Base-by-base conservation (phyloP, 768 basidiomycete genomes). In the Steccherinum ochraceum region DNA sequence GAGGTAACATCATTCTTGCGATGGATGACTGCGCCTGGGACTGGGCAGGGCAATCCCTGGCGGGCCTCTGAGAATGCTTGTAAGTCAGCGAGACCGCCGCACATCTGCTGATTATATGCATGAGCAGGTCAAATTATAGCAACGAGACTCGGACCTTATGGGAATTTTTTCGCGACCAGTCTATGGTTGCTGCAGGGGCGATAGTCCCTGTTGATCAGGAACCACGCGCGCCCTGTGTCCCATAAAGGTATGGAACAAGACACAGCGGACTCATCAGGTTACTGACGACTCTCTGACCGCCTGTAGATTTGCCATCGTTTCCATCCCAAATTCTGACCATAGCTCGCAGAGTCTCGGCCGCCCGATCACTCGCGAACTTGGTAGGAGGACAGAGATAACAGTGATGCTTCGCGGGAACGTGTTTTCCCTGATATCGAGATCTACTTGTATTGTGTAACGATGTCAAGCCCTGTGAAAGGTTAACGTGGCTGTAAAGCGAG, bases 21-120 rank as follows among this genome's bases (percentile, higher is more conserved):
- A 83, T 83, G 81, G 82, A 84, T 83, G 81, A 84, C 81, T 84
- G 79, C 81, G 78, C 75, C 73, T 74, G 70, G 69, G 79, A 73
- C 78, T 43, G 16, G 41, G 19, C 41, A 19, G 19, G 16, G 41
- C 7, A 35, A 7, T 16, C 16, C 30, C 30, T 16, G 30, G 30
- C 30, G 30, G 16, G 16, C 30, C 7, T n/a, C n/a, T n/a, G n/a
- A n/a, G n/a, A n/a, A n/a, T n/a, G n/a, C n/a, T n/a, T n/a, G n/a
- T n/a, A n/a, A n/a, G n/a, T n/a, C n/a, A n/a, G n/a, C n/a, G n/a
- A n/a, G n/a, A n/a, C n/a, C n/a, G n/a, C n/a, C n/a, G n/a, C n/a
- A n/a, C n/a, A n/a, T n/a, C n/a, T n/a, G n/a, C n/a, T n/a, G n/a
- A n/a, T n/a, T n/a, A n/a, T n/a, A n/a, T 35, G 30, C 30, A 16